These are phyloP conservation scores for Cryptococcus deneoformans DNA, from an alignment of 1,284 basidiomycete species.

Conservation along the genomic window DNA sequence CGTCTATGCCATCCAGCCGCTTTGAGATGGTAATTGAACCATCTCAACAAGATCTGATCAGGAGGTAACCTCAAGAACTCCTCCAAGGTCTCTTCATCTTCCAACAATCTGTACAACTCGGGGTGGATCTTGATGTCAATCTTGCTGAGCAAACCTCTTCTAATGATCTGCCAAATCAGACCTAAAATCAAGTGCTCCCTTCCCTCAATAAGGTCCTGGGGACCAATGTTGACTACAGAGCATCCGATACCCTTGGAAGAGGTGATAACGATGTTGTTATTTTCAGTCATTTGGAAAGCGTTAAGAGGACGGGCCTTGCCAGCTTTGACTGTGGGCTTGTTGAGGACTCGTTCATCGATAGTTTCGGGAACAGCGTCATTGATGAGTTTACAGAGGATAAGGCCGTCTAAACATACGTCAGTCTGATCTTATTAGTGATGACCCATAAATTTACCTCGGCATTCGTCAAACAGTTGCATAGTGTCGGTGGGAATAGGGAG, in stretches of 20 bases:
- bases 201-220: constrained; percentile 87
- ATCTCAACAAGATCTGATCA: constrained; percentile 92
- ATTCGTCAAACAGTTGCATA: constrained; percentile 99
- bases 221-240: constrained; percentile 97
- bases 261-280: constrained; percentile 99
- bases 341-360: constrained; percentile 96
- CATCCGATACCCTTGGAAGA: constrained; percentile 98
- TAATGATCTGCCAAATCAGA: constrained; percentile 98
- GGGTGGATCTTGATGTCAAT: constrained; percentile 99
- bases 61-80: constrained; percentile 91
- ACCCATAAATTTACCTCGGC: constrained; percentile 54
- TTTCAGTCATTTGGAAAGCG: constrained; percentile 98
- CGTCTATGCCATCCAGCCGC: constrained; percentile 85
- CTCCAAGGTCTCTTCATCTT: constrained; percentile 95
- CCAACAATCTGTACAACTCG: constrained; percentile 90
- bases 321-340: constrained; percentile 74
- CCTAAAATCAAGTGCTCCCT: constrained; percentile 97
- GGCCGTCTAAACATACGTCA: constrained; percentile 61
- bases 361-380: constrained; percentile 99
- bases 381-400: constrained; percentile 97
- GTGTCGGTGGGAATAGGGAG: constrained; percentile 95
- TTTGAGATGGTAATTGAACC: constrained; percentile 99
- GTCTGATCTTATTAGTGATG: neutral
- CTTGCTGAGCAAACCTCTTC: constrained; percentile 86
- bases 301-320: constrained; percentile 63